Percentiles rank a stretch among this genome's conserved stretches.
These are phyloP conservation scores for Penicillium janthinellum DNA, from an alignment of 2,329 filamentous ascomycete species.

Conservation along the genomic window DNA sequence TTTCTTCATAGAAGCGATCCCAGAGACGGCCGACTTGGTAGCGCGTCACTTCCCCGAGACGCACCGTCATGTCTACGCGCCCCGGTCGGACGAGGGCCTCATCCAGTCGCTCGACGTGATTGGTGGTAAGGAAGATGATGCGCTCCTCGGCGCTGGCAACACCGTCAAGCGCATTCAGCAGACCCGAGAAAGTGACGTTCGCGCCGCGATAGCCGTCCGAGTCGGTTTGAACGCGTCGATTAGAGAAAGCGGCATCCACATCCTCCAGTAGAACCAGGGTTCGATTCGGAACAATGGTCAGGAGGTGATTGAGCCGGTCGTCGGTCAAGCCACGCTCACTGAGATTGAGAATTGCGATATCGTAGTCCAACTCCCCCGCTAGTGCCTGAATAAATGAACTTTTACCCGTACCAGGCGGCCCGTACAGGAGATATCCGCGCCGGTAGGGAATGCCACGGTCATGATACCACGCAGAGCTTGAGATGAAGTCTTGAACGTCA, in stretches of 20 bases:
- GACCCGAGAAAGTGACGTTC: slow-evolving; percentile 89
- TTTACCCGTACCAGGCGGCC: slow-evolving; percentile 88
- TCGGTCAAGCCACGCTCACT: slow-evolving; percentile 88
- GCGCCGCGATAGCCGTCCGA: slow-evolving; percentile 82
- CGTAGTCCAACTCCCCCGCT: slow-evolving; percentile 88
- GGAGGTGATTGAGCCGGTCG: slow-evolving; percentile 79
- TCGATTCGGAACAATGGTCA: slow-evolving; percentile 80
- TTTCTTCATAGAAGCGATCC: slow-evolving; percentile 90
- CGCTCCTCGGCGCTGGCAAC: slow-evolving; percentile 94
- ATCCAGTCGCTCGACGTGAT: slow-evolving; percentile 87
- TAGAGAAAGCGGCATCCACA: slow-evolving; percentile 86
- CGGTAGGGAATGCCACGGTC: slow-evolving; percentile 94
- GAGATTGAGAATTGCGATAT: slow-evolving; percentile 88
- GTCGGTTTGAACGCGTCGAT: slow-evolving; percentile 70
- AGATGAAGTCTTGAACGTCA: slow-evolving; percentile 81
- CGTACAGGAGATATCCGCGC: slow-evolving; percentile 84
- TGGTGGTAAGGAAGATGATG: slow-evolving; percentile 91
- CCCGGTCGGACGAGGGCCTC: slow-evolving; percentile 88
- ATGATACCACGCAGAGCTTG: slow-evolving; percentile 81
- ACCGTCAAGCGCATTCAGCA: slow-evolving; percentile 84
- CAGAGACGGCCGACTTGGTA: slow-evolving; percentile 86
- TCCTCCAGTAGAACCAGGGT: slow-evolving; percentile 86
- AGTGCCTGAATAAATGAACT: slow-evolving; percentile 95
- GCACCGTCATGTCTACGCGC: slow-evolving; percentile 88
- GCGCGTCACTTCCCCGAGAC: slow-evolving; percentile 82